Percentiles rank a stretch among this genome's conserved stretches.
Evolutionary conservation across 352 stramenopile genomes (phyloP).

Genomic region (Globisporangium takayamanum): DNA sequence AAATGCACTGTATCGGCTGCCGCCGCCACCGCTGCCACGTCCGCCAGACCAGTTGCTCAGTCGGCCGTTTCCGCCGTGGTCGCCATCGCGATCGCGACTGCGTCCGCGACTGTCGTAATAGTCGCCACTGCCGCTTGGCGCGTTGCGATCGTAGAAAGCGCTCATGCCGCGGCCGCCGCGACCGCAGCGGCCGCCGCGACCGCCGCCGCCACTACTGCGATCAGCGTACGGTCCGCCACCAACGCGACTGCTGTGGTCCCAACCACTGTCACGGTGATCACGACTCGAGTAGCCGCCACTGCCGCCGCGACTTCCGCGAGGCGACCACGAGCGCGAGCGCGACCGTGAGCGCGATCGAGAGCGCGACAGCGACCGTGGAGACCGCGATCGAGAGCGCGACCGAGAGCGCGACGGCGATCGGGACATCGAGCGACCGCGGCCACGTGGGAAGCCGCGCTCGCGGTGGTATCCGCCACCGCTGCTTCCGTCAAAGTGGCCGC

Average conservation of each 20-base stretch:
- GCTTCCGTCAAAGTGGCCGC: constrained; percentile 19
- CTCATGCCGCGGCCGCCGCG: constrained; percentile 8
- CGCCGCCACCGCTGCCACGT: constrained; percentile 8
- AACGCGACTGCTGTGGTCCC: constrained; percentile 12
- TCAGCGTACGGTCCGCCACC: constrained; percentile 23
- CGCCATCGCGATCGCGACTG: constrained; percentile 32
- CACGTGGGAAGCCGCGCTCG: constrained; percentile 32
- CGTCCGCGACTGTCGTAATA: constrained; percentile 28
- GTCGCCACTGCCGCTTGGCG: constrained; percentile 16
- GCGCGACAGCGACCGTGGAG: constrained; percentile 22
- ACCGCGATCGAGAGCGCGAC: constrained; percentile 32
- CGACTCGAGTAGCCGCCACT: constrained; percentile 21
- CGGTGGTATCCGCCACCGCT: constrained; percentile 15
- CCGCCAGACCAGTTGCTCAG: constrained; percentile 6
- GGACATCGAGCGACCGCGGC: constrained; percentile 41
- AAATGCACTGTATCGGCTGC: constrained; percentile 15
- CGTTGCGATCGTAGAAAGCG: constrained; percentile 20
- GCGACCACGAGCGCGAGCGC: constrained; percentile 50
- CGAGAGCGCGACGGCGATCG: constrained; percentile 37
- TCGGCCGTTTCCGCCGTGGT: constrained; percentile 17
- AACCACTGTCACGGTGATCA: constrained; percentile 8
- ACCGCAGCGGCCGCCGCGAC: constrained; percentile 8
- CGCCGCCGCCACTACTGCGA: constrained; percentile 3
- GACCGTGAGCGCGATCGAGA: constrained; percentile 45
- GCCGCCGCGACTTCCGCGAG: constrained; percentile 29